Conservation (phyloP, 2,329 filamentous ascomycete genomes). For the Zasmidium cellare region DNA sequence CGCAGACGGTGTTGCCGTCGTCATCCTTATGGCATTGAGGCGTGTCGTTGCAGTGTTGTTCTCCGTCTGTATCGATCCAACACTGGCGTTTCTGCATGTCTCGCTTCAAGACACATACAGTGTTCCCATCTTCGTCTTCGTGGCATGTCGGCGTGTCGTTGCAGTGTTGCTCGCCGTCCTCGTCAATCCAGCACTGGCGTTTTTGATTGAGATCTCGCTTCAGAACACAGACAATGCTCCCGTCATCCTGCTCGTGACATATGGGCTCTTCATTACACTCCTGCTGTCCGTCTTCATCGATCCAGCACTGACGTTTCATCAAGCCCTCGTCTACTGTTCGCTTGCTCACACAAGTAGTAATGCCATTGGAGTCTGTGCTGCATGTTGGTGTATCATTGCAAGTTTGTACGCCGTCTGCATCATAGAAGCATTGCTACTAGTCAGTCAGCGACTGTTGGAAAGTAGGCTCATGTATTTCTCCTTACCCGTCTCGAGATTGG, state of each 20-base stretch:
- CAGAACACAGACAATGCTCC: slow-evolving; percentile 9
- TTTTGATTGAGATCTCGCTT: slow-evolving; percentile 10
- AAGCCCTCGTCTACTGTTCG: not conserved
- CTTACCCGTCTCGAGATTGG: slow-evolving; percentile 10
- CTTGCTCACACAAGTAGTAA: slow-evolving; percentile 12
- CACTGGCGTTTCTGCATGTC: slow-evolving; percentile 7
- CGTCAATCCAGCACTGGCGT: slow-evolving; percentile 11
- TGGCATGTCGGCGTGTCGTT: slow-evolving; percentile 8
- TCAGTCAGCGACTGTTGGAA: not conserved
- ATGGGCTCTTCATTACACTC: slow-evolving; percentile 13
- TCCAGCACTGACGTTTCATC: slow-evolving; percentile 17
- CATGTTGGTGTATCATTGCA: slow-evolving; percentile 19
- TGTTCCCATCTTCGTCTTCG: slow-evolving; percentile 5
- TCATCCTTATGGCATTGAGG: slow-evolving; percentile 1
- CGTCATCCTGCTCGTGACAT: slow-evolving; percentile 10
- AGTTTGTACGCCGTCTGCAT: slow-evolving; percentile 13
- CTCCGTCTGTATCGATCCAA: slow-evolving; percentile 1
- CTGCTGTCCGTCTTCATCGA: slow-evolving; percentile 11
- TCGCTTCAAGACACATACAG: slow-evolving; percentile 6
- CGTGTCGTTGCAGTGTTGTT: slow-evolving; percentile 2
- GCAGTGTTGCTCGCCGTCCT: slow-evolving; percentile 10
- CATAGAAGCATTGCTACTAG: slow-evolving; percentile 17
- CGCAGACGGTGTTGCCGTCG: slow-evolving; percentile 1
- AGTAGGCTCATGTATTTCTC: not conserved
- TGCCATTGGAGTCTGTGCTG: slow-evolving; percentile 13